Percentiles rank a stretch among this genome's conserved stretches.
Conservation (phyloP, 169 alveolate species). For the Plasmodium yoelii region DNA sequence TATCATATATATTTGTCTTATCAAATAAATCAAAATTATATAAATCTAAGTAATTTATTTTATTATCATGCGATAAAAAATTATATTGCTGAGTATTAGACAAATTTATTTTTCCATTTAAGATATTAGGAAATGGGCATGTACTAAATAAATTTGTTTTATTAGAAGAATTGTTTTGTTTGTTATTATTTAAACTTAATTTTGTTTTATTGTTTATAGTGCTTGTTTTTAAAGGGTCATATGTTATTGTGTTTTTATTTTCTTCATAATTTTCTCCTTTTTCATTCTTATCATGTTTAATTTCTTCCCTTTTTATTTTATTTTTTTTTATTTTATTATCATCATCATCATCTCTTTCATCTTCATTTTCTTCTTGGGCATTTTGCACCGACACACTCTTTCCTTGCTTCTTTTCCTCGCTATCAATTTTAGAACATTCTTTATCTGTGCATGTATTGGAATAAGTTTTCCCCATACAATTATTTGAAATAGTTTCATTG, state of each 20-base stretch:
- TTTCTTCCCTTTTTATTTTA: background rate
- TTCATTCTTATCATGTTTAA: conserved; percentile 14
- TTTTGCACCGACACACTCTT: no score
- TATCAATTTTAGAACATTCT: background rate
- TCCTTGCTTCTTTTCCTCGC: conserved; percentile 15
- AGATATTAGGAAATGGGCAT: conserved; percentile 27
- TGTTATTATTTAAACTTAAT: conserved; percentile 1
- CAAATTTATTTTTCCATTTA: conserved; percentile 40
- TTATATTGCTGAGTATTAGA: conserved; percentile 24
- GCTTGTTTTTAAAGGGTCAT: conserved; percentile 17
- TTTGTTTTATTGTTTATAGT: conserved; percentile 11
- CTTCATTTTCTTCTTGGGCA: no score
- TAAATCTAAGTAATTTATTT: conserved; percentile 10
- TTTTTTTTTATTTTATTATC: conserved; percentile 12
- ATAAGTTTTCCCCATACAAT: no score
- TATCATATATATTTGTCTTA: conserved; percentile 70
- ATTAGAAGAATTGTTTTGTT: background rate
- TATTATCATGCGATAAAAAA: conserved; percentile 47
- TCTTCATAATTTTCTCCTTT: background rate
- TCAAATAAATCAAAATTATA: conserved; percentile 60
- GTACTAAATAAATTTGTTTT: conserved; percentile 10
- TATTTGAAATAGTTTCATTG: background rate
- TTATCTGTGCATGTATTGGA: background rate
- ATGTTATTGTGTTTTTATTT: background rate
- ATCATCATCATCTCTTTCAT: background rate